Evolutionary conservation across 192 early-diverging fungal genomes (phyloP).

Genomic region (Obelidium mucronatum): DNA sequence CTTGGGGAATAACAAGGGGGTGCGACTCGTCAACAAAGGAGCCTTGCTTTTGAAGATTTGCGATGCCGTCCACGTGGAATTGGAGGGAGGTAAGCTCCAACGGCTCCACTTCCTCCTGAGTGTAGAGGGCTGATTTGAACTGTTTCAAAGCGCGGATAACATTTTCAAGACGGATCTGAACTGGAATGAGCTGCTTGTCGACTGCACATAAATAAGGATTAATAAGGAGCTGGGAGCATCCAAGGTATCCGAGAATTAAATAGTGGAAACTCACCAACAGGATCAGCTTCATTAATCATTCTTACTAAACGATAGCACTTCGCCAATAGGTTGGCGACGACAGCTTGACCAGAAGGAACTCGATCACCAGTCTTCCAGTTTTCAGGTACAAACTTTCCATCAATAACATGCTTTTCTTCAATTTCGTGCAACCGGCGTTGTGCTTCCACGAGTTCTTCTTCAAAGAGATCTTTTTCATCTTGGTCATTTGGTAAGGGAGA

Average conservation of each 20-base stretch:
- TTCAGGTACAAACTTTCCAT: slow-evolving; percentile 44
- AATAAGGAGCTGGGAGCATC: neutral
- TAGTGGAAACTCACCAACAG: slow-evolving; percentile 25
- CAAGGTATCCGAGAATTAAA: neutral
- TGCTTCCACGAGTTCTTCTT: slow-evolving; percentile 9
- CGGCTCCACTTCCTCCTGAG: slow-evolving; percentile 27
- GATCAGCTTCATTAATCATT: slow-evolving; percentile 35
- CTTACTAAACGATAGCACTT: slow-evolving; percentile 37
- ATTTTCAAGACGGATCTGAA: slow-evolving; percentile 32
- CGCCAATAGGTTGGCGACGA: slow-evolving; percentile 36
- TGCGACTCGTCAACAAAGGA: slow-evolving; percentile 19
- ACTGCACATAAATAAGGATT: slow-evolving; percentile 7
- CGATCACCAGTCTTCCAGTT: slow-evolving; percentile 16
- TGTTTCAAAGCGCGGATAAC: slow-evolving; percentile 21
- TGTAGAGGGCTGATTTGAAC: slow-evolving; percentile 8
- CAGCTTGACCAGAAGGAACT: slow-evolving; percentile 40
- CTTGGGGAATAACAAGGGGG: slow-evolving; percentile 27
- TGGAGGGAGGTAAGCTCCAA: slow-evolving; percentile 38
- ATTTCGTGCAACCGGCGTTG: slow-evolving; percentile 38
- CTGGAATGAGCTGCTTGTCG: slow-evolving; percentile 24
- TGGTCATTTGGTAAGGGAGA: neutral
- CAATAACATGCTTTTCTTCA: slow-evolving; percentile 31
- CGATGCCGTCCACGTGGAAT: slow-evolving; percentile 37
- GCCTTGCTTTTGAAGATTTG: slow-evolving; percentile 32
- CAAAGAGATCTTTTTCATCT: neutral